phyloP scores from a whole-genome alignment of 257 asterid species.

The Salvia hispanica region DNA sequence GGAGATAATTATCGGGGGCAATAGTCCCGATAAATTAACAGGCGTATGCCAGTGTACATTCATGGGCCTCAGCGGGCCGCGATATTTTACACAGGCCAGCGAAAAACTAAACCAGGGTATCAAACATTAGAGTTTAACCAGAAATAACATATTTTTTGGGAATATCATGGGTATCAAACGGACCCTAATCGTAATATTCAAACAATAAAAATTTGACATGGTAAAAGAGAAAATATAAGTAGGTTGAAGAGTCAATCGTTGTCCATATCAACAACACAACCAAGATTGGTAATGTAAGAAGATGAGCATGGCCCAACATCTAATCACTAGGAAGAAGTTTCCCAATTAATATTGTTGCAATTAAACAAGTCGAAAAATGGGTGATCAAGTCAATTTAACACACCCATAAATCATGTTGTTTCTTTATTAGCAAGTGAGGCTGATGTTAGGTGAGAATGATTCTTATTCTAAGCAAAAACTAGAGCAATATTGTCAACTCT shows the following conservation, averaged over 20 bases:
- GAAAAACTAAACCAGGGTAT: too few species aligned
- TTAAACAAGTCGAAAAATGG: slow-evolving; percentile 1
- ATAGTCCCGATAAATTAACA: too few species aligned
- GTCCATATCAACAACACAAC: slow-evolving; percentile 22
- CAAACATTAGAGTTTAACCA: too few species aligned
- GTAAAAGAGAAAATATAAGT: not conserved
- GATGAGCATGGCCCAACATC: slow-evolving; percentile 36
- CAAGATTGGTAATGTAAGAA: slow-evolving; percentile 11
- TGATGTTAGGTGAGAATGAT: slow-evolving; percentile 37
- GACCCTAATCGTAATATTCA: not conserved
- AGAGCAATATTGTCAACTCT: slow-evolving; percentile 31
- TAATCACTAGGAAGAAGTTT: slow-evolving; percentile 28
- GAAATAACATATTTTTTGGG: too few species aligned
- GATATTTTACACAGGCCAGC: too few species aligned
- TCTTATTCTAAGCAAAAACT: slow-evolving; percentile 28
- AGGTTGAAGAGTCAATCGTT: slow-evolving; percentile 30
- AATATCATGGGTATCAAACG: too few species aligned
- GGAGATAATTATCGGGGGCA: too few species aligned
- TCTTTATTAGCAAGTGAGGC: slow-evolving; percentile 35
- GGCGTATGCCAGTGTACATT: too few species aligned
- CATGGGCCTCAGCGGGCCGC: too few species aligned
- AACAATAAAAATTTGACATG: not conserved
- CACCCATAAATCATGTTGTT: slow-evolving; percentile 32
- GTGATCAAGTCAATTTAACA: slow-evolving; percentile 43
- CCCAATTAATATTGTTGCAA: slow-evolving; percentile 8